phyloP scores from a whole-genome alignment of 257 asterid species.

The Scutellaria baicalensis region DNA sequence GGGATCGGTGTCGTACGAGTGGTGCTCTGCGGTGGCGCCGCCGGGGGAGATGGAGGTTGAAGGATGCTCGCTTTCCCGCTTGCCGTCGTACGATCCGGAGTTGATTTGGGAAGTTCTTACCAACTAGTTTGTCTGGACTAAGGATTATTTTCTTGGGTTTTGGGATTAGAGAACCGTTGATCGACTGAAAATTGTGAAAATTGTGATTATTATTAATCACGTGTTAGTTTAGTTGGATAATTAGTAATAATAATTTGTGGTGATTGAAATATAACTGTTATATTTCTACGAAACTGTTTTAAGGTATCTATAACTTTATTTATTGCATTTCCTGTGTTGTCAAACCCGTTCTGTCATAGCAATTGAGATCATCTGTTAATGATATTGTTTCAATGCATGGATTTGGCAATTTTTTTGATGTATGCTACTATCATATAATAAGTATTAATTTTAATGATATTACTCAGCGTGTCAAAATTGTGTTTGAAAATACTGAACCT shows the following conservation, averaged over 20 bases:
- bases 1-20: slow-evolving; percentile 30
- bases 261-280: too few species aligned
- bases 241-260: background rate
- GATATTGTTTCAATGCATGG: too few species aligned
- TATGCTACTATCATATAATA: too few species aligned
- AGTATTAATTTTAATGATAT: too few species aligned
- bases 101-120: slow-evolving; percentile 93
- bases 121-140: slow-evolving; percentile 26
- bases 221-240: background rate
- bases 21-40: slow-evolving; percentile 23
- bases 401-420: too few species aligned
- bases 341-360: too few species aligned
- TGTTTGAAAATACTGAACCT: too few species aligned
- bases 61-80: slow-evolving; percentile 60
- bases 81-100: slow-evolving; percentile 93
- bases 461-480: too few species aligned
- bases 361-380: too few species aligned
- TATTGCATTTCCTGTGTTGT: too few species aligned
- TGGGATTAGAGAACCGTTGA: background rate
- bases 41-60: slow-evolving; percentile 35
- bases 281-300: too few species aligned
- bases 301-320: too few species aligned
- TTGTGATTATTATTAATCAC: background rate
- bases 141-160: background rate
- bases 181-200: background rate